Evolutionary conservation across 148 eudicot genomes (phyloP).

Genomic region (Fallopia convolvulus): DNA sequence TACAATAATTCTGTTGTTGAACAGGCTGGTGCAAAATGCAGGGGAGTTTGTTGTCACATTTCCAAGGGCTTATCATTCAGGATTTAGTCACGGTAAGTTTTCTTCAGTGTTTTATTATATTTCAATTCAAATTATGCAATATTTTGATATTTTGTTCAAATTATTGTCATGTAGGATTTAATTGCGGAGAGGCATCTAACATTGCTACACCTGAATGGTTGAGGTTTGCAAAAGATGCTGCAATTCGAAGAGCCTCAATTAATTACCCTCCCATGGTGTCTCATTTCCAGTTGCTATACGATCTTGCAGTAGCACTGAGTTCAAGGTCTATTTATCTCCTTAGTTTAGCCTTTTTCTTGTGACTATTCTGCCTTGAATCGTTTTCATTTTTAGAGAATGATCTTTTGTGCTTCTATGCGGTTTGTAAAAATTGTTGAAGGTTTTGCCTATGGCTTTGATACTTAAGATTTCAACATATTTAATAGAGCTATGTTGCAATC

Average conservation of each 20-base stretch:
- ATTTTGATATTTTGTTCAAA: not conserved
- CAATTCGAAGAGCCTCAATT: constrained; percentile 91
- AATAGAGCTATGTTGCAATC: not conserved
- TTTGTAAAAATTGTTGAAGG: not conserved
- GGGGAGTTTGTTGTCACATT: constrained; percentile 99
- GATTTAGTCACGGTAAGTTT: constrained; percentile 86
- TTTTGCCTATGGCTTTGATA: not conserved
- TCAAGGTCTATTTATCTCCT: constrained; percentile 52
- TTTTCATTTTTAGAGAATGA: not conserved
- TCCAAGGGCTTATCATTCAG: constrained; percentile 98
- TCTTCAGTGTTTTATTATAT: not conserved
- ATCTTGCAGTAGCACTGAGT: constrained; percentile 72
- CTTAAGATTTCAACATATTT: not conserved
- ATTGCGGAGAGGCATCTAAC: constrained; percentile 91
- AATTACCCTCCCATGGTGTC: constrained; percentile 98
- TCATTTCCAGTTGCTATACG: constrained; percentile 91
- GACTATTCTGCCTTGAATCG: not conserved
- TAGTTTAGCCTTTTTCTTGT: not conserved
- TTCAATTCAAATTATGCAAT: not conserved
- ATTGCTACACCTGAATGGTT: constrained; percentile 99
- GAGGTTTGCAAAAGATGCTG: constrained; percentile 89
- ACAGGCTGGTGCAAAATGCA: constrained; percentile 94
- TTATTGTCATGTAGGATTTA: constrained; percentile 50
- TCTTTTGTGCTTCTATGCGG: not conserved
- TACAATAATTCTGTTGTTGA: not conserved